Evolutionary conservation across 768 basidiomycete genomes (phyloP), one percentile per base, ranked within the genome.

Genomic region (Grammothele lineata): DNA sequence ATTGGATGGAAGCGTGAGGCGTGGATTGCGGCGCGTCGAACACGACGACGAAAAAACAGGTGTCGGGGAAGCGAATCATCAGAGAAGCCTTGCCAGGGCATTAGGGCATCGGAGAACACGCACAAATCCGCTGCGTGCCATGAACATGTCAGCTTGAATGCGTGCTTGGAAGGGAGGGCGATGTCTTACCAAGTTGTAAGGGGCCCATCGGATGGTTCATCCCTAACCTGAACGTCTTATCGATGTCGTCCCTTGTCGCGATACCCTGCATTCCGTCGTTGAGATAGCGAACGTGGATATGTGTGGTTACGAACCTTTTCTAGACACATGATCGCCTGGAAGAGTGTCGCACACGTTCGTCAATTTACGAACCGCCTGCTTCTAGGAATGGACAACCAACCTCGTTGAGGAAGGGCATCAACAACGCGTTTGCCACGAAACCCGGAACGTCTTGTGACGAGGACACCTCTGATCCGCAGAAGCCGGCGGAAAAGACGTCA

Each of bases 341-440:
- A 30, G 7, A 30, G 27, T n/a, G n/a, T 7, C 27, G 27, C 27
- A 30, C 27, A 7, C 7, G 27, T 14, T 30, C 14, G 8, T 30
- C 27, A 30, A 14, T 14, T 7, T 30, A 30, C 7, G 7, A 30
- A 14, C 27, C 27, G 27, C 27, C 8, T 30, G 27, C 14, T 7
- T 30, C 27, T 7, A 30, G 27, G 27, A 14, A 7, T 30, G 27
- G 27, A n/a, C n/a, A 30, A 43, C 69, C 46, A 57, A 84, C 83
- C 75, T 98, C 95, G 56, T 97, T 98, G 57, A 98, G 85, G 68
- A 93, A 97, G 1, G 95, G 95, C 91, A 97, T 97, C 36, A 98
- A 70, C 24, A 94, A 75, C 1, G 92, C 92, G 58, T 96, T 94
- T 1, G 92, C 89, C n/a, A 94, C 90, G 64, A 92, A 93, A 4